Conservation (phyloP, 2,329 filamentous ascomycete genomes). For the Trichoderma sp. region DNA sequence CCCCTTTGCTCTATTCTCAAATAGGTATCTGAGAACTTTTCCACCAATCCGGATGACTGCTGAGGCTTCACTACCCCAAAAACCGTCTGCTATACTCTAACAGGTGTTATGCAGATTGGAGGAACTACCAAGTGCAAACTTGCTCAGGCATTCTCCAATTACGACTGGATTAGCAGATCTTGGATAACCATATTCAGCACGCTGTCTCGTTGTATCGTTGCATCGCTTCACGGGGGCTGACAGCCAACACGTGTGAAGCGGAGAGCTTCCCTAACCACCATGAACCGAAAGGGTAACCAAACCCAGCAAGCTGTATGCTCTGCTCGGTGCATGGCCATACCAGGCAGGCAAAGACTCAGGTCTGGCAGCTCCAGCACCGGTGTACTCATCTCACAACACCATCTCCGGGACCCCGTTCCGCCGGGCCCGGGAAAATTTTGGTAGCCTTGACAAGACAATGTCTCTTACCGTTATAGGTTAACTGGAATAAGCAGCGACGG, state of each 20-base stretch:
- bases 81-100: not conserved
- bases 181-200: not conserved
- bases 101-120: not conserved
- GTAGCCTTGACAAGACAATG: not conserved
- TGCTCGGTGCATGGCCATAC: not conserved
- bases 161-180: not conserved
- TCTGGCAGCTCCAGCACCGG: not conserved
- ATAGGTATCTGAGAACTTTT: not conserved
- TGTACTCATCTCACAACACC: not conserved
- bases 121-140: not conserved
- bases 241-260: slow-evolving; percentile 12
- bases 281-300: not conserved
- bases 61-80: not conserved
- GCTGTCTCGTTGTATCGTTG: slow-evolving; percentile 14
- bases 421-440: not conserved
- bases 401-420: not conserved
- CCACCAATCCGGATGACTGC: slow-evolving; percentile 4
- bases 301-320: not conserved
- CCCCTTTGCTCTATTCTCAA: not conserved
- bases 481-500: not conserved
- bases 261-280: slow-evolving; percentile 2
- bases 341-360: not conserved
- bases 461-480: not conserved
- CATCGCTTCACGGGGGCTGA: slow-evolving; percentile 5
- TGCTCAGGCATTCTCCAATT: not conserved